Evolutionary conservation across 1,284 basidiomycete genomes (phyloP), one percentile per base, ranked within the genome.

Genomic region (Porogramme epimiltina): DNA sequence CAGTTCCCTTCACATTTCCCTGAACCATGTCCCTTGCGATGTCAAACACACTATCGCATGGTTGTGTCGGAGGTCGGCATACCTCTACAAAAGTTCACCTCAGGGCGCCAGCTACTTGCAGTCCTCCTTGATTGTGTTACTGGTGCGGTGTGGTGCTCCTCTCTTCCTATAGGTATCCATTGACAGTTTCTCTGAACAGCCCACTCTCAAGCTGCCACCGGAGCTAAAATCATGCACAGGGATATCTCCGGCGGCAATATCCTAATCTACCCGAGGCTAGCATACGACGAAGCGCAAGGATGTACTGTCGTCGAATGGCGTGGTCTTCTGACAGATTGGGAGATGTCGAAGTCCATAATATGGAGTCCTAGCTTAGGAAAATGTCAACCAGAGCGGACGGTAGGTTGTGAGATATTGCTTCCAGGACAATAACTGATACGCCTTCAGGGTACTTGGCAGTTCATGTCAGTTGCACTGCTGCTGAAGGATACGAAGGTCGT

Each of bases 401-500:
- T 42, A 28, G 5, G 42, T n/a, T 10, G 15, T 25, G n/a, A 6
- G 3, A 26, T 3, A 15, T 16, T 15, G 3, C 25, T 4, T 16
- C n/a, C 34, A 10, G n/a, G 5, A 6, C 2, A 8, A n/a, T 25
- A 11, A 3, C 38, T 42, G 23, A 20, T 24, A 13, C 20, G 3
- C 5, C 4, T 8, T 2, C 18, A 58, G 52, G 56, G 52, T 33
- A 58, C 52, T 6, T 54, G 47, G 52, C 48, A 52, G 16, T 58
- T 50, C 25, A 49, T 51, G 50, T 58, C 56, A 0, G 51, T 45
- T 3, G 23, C 28, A 10, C n/a, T 43, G 4, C 42, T 51, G 16
- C 13, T 0, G 8, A 20, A 49, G 10, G 40, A 24, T 2, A 24
- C 15, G 1, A 19, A 6, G 2, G 43, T 47, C 0, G 9, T 47